These are phyloP conservation scores for Agarophyton chilense DNA, from an alignment of 23 red algal species.

Conservation along the genomic window DNA sequence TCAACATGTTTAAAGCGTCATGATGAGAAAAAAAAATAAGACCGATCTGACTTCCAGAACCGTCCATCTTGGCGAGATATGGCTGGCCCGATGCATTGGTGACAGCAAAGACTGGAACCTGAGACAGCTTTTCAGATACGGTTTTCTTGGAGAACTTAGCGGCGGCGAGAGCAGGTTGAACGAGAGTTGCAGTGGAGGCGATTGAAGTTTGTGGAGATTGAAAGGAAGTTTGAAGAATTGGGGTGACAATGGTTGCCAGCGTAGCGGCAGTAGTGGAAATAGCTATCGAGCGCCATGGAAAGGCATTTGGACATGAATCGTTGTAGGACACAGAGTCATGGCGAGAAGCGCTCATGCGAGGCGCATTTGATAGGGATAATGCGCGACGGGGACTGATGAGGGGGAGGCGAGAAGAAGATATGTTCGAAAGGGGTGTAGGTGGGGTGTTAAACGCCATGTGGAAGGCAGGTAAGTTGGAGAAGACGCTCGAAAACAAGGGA, in stretches of 20 bases:
- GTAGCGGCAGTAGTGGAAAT: constrained; percentile 17
- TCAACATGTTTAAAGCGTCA: constrained; percentile 89
- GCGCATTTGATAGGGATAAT: neutral
- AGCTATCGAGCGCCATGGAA: constrained; percentile 28
- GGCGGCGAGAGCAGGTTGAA: constrained; percentile 50
- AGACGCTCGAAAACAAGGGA: too few relatives aligned
- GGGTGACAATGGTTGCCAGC: neutral
- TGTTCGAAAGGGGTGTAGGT: neutral
- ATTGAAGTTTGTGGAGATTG: neutral
- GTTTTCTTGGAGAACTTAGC: constrained; percentile 84
- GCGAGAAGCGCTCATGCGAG: neutral
- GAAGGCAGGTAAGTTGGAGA: too few relatives aligned
- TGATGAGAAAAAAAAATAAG: constrained; percentile 93
- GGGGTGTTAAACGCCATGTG: constrained; percentile 21
- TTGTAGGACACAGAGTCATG: neutral
- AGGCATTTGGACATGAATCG: neutral
- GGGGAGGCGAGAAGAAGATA: neutral
- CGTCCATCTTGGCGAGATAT: constrained; percentile 93
- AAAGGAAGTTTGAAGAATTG: neutral
- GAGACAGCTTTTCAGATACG: constrained; percentile 88
- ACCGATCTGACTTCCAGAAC: constrained; percentile 81
- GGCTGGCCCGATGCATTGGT: constrained; percentile 97
- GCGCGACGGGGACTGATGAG: neutral
- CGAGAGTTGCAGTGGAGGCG: neutral
- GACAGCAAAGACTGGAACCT: constrained; percentile 97